A percentile compares a stretch with the other conserved stretches of the same genome.
phyloP scores from a whole-genome alignment of 371 early-diverging fungal genomes.

The Mortierella sp. region DNA sequence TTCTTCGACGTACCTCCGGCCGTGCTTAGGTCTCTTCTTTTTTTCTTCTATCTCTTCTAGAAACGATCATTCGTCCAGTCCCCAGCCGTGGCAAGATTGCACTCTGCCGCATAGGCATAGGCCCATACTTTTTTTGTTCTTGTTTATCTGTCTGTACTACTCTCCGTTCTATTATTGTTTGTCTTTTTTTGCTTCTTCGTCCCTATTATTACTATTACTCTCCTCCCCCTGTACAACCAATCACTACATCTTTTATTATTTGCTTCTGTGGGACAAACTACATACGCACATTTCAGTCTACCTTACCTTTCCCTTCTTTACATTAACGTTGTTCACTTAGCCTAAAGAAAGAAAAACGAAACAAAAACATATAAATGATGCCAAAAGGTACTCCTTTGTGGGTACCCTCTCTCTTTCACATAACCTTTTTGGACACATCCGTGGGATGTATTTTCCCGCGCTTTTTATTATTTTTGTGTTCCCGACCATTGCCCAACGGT shows the following conservation, averaged over 20 bases:
- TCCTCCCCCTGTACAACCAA: background rate
- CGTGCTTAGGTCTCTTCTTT: background rate
- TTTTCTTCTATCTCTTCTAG: background rate
- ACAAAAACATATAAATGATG: too few species aligned
- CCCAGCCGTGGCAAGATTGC: background rate
- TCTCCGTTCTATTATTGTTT: background rate
- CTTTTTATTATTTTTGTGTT: too few species aligned
- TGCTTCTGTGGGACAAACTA: background rate
- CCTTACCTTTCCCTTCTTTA: background rate
- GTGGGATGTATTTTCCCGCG: too few species aligned
- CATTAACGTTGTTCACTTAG: background rate
- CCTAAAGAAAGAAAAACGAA: too few species aligned
- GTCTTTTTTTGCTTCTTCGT: background rate
- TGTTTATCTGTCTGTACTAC: background rate
- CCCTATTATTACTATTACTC: background rate
- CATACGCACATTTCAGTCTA: background rate
- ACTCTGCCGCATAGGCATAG: slow-evolving; percentile 10
- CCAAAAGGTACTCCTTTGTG: too few species aligned
- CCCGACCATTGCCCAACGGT: too few species aligned
- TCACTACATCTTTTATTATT: background rate
- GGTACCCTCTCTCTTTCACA: too few species aligned
- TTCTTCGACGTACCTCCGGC: slow-evolving; percentile 19
- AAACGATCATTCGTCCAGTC: background rate
- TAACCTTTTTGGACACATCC: too few species aligned
- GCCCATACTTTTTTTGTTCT: background rate